A percentile compares a stretch with the other conserved stretches of the same genome.
Evolutionary conservation across 176 grass and related monocot genomes (phyloP).

Genomic region (Oryza meyeriana): DNA sequence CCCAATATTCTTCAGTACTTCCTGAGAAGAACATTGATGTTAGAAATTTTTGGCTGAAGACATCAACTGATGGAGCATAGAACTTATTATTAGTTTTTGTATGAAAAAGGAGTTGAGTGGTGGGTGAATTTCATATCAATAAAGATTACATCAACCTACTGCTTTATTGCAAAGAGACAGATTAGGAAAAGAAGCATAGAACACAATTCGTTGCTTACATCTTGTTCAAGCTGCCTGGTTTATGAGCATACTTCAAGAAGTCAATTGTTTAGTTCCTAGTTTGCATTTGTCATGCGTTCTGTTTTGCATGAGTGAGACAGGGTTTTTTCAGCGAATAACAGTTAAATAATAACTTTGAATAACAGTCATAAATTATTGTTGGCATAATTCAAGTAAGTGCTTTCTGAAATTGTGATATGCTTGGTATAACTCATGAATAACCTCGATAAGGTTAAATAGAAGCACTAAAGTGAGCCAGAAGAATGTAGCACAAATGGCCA

Average conservation of each 20-base stretch:
- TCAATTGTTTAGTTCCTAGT: neutral
- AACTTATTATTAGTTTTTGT: neutral
- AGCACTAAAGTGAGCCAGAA: too few species aligned
- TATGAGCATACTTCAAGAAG: neutral
- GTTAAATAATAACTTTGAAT: neutral
- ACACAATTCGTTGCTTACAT: neutral
- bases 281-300: neutral
- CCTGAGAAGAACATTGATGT: constrained; percentile 42
- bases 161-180: neutral
- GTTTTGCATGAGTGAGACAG: too few species aligned
- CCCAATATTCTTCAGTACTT: constrained; percentile 91
- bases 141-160: neutral
- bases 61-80: neutral
- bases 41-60: constrained; percentile 1
- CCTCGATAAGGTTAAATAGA: too few species aligned
- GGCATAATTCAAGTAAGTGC: neutral
- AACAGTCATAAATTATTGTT: neutral
- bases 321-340: too few species aligned
- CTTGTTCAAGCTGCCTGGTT: neutral
- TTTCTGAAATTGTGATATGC: neutral
- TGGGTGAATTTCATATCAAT: neutral
- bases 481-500: too few species aligned
- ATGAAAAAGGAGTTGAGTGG: neutral
- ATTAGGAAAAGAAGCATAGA: neutral
- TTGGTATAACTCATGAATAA: too few species aligned